Percentiles rank a stretch among this genome's conserved stretches.
These are phyloP conservation scores for Pseudozyma sp. DNA, from an alignment of 1,284 basidiomycete species.

Conservation along the genomic window DNA sequence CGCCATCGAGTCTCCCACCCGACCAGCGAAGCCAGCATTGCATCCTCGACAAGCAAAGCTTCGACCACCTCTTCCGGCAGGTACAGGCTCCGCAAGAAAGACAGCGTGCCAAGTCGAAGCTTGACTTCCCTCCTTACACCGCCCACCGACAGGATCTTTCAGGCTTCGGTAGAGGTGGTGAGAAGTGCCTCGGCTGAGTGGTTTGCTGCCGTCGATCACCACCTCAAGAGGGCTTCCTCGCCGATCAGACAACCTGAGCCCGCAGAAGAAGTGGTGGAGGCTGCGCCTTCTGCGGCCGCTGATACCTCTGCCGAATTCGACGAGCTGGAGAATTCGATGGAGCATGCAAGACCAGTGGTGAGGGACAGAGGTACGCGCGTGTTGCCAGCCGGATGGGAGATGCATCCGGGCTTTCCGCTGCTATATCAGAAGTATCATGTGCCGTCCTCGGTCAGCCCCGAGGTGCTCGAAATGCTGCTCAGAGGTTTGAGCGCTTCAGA, in stretches of 20 bases:
- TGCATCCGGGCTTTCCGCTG: slow-evolving; percentile 31
- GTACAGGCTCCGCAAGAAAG: slow-evolving; percentile 27
- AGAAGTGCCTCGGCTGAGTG: background rate
- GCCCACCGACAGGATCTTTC: background rate
- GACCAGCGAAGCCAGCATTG: slow-evolving; percentile 8
- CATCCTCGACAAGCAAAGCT: background rate
- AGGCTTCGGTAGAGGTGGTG: slow-evolving; percentile 4
- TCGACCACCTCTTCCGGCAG: slow-evolving; percentile 25
- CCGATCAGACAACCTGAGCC: background rate
- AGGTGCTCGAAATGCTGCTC: slow-evolving; percentile 34
- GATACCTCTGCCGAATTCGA: background rate
- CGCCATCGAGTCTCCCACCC: background rate
- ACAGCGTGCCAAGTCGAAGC: slow-evolving; percentile 18
- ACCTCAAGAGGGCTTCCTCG: background rate
- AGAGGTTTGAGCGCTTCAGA: slow-evolving; percentile 11
- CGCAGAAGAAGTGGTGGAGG: background rate
- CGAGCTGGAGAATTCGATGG: background rate
- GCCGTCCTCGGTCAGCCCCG: slow-evolving; percentile 41
- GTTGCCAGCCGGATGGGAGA: slow-evolving; percentile 28
- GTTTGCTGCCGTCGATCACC: background rate
- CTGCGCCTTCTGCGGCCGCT: background rate
- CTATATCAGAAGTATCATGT: slow-evolving; percentile 47
- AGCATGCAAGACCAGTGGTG: background rate
- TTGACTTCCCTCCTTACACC: slow-evolving; percentile 17
- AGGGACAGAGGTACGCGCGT: slow-evolving; percentile 12